Conservation (phyloP, 2,329 filamentous ascomycete genomes). For the Leptographium wingfieldii region DNA sequence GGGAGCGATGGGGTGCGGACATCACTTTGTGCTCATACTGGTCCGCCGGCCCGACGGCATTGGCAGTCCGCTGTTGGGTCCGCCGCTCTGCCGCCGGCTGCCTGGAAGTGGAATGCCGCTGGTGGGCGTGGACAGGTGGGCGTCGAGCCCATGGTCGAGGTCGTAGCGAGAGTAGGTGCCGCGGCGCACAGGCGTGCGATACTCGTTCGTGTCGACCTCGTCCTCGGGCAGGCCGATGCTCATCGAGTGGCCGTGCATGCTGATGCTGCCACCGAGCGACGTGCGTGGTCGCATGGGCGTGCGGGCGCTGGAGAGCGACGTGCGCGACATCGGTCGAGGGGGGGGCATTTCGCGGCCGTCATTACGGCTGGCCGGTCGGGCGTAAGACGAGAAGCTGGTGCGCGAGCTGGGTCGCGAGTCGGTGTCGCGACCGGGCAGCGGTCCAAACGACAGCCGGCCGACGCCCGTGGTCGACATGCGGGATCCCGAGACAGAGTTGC, state of each 20-base stretch:
- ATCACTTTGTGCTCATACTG: slow-evolving; percentile 24
- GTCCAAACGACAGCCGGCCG: slow-evolving; percentile 50
- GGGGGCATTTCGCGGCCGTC: slow-evolving; percentile 29
- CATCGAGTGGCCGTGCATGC: slow-evolving; percentile 43
- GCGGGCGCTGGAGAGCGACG: slow-evolving; percentile 46
- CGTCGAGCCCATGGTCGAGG: slow-evolving; percentile 14
- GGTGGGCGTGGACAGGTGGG: slow-evolving; percentile 20
- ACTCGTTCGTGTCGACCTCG: slow-evolving; percentile 27
- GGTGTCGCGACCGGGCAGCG: slow-evolving; percentile 41
- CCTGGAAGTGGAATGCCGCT: slow-evolving; percentile 36
- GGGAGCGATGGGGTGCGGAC: not conserved
- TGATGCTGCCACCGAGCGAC: slow-evolving; percentile 53
- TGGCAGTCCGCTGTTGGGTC: slow-evolving; percentile 4
- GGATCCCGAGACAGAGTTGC: slow-evolving; percentile 25
- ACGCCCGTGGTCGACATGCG: slow-evolving; percentile 49
- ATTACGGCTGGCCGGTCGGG: slow-evolving; percentile 37
- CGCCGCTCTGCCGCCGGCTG: slow-evolving; percentile 20
- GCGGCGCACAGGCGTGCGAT: slow-evolving; percentile 41
- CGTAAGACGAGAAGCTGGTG: slow-evolving; percentile 46
- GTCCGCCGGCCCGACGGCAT: slow-evolving; percentile 6
- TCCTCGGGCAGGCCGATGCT: slow-evolving; percentile 44
- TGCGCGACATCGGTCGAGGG: slow-evolving; percentile 51
- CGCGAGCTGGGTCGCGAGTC: slow-evolving; percentile 59
- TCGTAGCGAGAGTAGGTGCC: slow-evolving; percentile 40
- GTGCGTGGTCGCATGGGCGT: slow-evolving; percentile 61